Evolutionary conservation across 2,329 filamentous ascomycete genomes (phyloP).

Genomic region (Diplocarpon rosae): DNA sequence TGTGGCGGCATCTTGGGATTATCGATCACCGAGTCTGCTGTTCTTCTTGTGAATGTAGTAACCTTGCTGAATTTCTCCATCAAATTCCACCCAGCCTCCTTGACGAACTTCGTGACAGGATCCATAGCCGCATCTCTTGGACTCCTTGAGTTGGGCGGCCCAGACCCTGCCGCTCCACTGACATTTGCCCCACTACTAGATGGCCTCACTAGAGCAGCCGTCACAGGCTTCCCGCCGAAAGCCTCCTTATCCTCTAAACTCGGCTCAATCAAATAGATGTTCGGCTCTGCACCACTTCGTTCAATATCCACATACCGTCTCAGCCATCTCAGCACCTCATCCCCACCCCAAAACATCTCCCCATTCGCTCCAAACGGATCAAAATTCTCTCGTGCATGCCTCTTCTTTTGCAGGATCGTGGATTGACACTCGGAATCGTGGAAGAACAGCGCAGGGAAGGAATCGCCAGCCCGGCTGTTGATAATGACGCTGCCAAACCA

Average conservation of each 20-base stretch:
- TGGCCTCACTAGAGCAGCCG: constrained; percentile 33
- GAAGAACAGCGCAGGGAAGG: constrained; percentile 92
- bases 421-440: constrained; percentile 95
- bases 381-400: constrained; percentile 70
- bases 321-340: constrained; percentile 88
- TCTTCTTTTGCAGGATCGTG: constrained; percentile 89
- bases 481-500: constrained; percentile 96
- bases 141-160: constrained; percentile 27
- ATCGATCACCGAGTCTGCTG: constrained; percentile 83
- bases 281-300: constrained; percentile 74
- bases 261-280: constrained; percentile 84
- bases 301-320: constrained; percentile 75
- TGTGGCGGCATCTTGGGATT: constrained; percentile 87
- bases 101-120: constrained; percentile 83
- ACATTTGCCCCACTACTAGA: constrained; percentile 25
- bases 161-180: constrained; percentile 29
- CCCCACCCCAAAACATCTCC: constrained; percentile 93
- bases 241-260: constrained; percentile 71
- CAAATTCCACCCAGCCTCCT: constrained; percentile 92
- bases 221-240: constrained; percentile 44
- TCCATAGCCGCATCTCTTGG: constrained; percentile 69
- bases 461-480: constrained; percentile 82
- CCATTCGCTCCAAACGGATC: constrained; percentile 81
- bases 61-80: constrained; percentile 96
- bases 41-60: constrained; percentile 86